A percentile compares a stretch with the other conserved stretches of the same genome.
phyloP scores from a whole-genome alignment of 805 yeast species.

The Nakazawaea holstii region DNA sequence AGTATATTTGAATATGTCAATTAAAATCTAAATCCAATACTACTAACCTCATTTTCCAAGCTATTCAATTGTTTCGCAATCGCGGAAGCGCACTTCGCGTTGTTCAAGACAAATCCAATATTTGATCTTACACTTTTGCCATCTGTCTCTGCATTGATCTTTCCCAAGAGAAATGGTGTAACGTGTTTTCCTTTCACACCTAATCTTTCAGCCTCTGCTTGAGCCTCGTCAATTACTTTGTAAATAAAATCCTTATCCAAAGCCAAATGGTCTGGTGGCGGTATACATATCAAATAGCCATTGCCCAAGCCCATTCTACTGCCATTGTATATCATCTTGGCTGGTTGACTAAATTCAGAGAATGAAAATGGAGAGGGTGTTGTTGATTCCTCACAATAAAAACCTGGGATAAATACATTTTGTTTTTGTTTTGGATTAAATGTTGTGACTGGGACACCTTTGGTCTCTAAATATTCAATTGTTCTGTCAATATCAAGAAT shows the following conservation, averaged over 20 bases:
- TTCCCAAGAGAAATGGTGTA: constrained; percentile 71
- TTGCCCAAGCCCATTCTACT: constrained; percentile 44
- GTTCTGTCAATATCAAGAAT: constrained; percentile 78
- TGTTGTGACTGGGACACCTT: constrained; percentile 84
- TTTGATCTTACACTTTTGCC: constrained; percentile 71
- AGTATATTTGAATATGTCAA: constrained; percentile 1
- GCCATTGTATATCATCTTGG: constrained; percentile 48
- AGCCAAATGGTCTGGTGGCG: constrained; percentile 67
- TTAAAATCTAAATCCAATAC: constrained; percentile 4
- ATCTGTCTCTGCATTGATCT: constrained; percentile 59
- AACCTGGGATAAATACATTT: constrained; percentile 68
- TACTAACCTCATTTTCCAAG: constrained; percentile 22
- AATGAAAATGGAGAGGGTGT: constrained; percentile 65
- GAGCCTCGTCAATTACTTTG: constrained; percentile 53
- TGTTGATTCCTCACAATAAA: constrained; percentile 74
- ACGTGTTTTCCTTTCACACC: constrained; percentile 66
- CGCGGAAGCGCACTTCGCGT: constrained; percentile 61
- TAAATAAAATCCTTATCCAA: constrained; percentile 48
- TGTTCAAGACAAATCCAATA: constrained; percentile 69
- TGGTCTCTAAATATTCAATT: constrained; percentile 82
- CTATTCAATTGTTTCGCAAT: constrained; percentile 53
- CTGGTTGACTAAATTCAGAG: constrained; percentile 50
- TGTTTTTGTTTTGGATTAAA: constrained; percentile 16
- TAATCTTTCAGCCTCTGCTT: constrained; percentile 41
- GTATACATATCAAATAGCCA: constrained; percentile 79